Conservation (phyloP, 2,329 filamentous ascomycete genomes). For the Neofusicoccum umdonicola region DNA sequence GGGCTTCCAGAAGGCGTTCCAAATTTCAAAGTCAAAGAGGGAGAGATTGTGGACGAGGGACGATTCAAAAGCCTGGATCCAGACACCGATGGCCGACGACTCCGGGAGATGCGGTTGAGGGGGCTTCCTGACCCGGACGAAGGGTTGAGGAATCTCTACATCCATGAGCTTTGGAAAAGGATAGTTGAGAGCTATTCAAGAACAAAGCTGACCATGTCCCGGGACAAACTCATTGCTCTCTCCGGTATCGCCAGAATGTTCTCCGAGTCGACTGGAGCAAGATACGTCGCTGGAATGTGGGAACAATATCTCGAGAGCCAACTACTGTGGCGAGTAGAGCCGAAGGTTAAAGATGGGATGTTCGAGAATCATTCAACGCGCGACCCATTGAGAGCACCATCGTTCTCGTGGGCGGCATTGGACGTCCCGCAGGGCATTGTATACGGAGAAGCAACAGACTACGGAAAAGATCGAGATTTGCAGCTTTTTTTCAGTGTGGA, state of each 20-base stretch:
- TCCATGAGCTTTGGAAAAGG: slow-evolving; percentile 20
- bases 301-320: slow-evolving; percentile 22
- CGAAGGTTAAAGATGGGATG: not conserved
- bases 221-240: slow-evolving; percentile 24
- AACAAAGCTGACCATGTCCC: slow-evolving; percentile 16
- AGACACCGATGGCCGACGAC: not conserved
- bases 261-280: slow-evolving; percentile 17
- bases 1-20: slow-evolving; percentile 12
- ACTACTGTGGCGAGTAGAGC: slow-evolving; percentile 22
- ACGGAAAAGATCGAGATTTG: not conserved
- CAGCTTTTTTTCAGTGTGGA: not conserved
- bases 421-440: slow-evolving; percentile 20
- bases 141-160: not conserved
- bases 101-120: not conserved
- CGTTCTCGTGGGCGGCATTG: slow-evolving; percentile 25
- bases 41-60: slow-evolving; percentile 4
- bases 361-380: slow-evolving; percentile 10
- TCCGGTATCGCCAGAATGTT: slow-evolving; percentile 20
- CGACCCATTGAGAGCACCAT: slow-evolving; percentile 18
- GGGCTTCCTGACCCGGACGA: not conserved
- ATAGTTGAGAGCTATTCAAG: slow-evolving; percentile 23
- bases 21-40: slow-evolving; percentile 1
- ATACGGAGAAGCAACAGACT: slow-evolving; percentile 21
- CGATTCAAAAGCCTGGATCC: slow-evolving; percentile 17
- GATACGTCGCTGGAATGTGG: slow-evolving; percentile 22